phyloP scores from a whole-genome alignment of 176 grass and related monocot species.

The Raddia guianensis region DNA sequence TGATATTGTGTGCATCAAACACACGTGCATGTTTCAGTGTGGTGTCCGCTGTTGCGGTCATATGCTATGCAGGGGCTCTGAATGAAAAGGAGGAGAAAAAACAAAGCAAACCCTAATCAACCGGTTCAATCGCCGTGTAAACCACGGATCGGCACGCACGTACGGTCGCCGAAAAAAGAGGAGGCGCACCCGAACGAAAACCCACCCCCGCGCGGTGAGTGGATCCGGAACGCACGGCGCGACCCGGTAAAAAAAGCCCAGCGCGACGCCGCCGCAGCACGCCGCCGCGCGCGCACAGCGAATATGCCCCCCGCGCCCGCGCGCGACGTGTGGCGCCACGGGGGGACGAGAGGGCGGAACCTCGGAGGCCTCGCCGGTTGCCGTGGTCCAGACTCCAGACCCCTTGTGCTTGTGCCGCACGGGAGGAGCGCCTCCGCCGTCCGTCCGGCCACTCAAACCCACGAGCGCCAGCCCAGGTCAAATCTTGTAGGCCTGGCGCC shows the following conservation, averaged over 20 bases:
- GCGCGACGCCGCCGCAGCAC: not conserved
- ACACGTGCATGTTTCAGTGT: no score
- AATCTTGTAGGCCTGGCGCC: not conserved
- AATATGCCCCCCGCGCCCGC: not conserved
- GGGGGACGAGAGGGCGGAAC: not conserved
- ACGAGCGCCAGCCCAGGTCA: not conserved
- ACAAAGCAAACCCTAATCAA: not conserved
- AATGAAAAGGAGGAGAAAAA: not conserved
- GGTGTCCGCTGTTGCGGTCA: no score
- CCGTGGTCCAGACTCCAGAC: not conserved
- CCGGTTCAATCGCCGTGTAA: no score
- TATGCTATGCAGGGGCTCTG: no score
- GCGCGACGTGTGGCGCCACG: not conserved
- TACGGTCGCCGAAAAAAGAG: not conserved
- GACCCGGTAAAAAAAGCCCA: not conserved
- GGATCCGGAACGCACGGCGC: not conserved
- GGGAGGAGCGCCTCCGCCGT: constrained; percentile 20
- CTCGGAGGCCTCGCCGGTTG: constrained; percentile 6
- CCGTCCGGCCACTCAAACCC: not conserved
- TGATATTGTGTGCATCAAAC: no score
- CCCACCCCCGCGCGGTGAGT: not conserved
- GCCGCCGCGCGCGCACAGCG: not conserved
- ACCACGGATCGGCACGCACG: no score
- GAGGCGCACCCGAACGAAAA: no score
- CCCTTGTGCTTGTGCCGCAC: constrained; percentile 27